Base-by-base conservation (phyloP, 805 yeast species). In the Starmera caribaea region DNA sequence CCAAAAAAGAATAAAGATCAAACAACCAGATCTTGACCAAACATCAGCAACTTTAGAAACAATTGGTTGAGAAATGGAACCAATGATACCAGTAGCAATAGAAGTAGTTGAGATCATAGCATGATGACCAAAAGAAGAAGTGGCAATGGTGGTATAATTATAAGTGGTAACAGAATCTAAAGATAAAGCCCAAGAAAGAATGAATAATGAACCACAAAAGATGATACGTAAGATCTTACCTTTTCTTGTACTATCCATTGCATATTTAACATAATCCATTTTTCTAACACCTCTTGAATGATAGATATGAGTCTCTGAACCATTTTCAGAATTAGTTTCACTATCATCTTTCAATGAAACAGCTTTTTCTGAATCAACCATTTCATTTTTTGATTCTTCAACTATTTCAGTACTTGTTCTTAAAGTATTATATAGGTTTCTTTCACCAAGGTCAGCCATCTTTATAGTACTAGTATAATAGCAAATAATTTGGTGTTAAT, bases 41-140 rank as follows among this genome's bases (percentile, higher is more conserved):
- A 63, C 55, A 43, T 67, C 70, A 2, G 70, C 56, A 24, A 66
- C 36, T 46, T 65, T 67, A 28, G 69, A 70, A 48, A 67, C 45
- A 16, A 65, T 47, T 4, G 71, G 65, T 38, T 62, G 57, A 3
- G 61, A 52, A 10, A 64, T 63, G 16, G 69, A 62, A 34, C 58
- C 54, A 33, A 66, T 54, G 38, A 68, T 59, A n/a, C 61, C 54
- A 16, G 59, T 61, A 4, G 68, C 68, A 29, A 68, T 65, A 17
- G 57, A 53, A 9, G 65, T 50, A 10, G 68, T 63, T 2, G 71
- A 54, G 14, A 67, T 42, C 53, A 67, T 53, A 2, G 72, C 62
- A 42, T 65, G 69, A 27, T 57, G 57, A 34, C 55, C 50, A 46
- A 67, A 65, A 5, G 57, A 48, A 14, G 68, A 61, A 5, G 71